Percentiles rank a stretch among this genome's conserved stretches.
phyloP scores from a whole-genome alignment of 2,329 filamentous ascomycete genomes.

The Ramichloridium luteum region DNA sequence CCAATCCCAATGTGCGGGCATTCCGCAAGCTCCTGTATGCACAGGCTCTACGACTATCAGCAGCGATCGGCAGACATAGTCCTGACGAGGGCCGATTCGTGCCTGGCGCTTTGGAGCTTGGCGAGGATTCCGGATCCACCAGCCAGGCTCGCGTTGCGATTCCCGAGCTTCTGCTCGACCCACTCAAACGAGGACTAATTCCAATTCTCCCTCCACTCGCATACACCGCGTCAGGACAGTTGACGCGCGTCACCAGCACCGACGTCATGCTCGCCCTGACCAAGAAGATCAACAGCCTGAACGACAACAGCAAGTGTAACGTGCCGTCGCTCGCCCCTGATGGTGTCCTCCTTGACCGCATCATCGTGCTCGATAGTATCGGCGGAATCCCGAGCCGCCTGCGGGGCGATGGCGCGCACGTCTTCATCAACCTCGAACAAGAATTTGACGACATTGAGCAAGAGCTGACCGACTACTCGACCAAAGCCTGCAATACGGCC shows the following conservation, averaged over 20 bases:
- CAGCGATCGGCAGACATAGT: conserved; percentile 59
- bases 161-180: conserved; percentile 46
- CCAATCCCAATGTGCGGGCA: conserved; percentile 2
- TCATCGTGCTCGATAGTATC: conserved; percentile 78
- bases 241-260: conserved; percentile 40
- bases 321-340: conserved; percentile 37
- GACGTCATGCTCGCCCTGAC: conserved; percentile 67
- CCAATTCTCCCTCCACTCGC: conserved; percentile 57
- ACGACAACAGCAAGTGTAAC: not conserved
- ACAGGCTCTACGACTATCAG: conserved; percentile 62
- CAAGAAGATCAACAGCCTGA: conserved; percentile 54
- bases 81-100: conserved; percentile 57
- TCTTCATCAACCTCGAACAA: conserved; percentile 89
- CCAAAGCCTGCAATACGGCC: conserved; percentile 10
- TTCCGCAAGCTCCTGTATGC: conserved; percentile 26
- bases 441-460: conserved; percentile 61
- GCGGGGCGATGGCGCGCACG: conserved; percentile 52
- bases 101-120: conserved; percentile 40
- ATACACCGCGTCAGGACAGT: conserved; percentile 41
- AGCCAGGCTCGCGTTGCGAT: conserved; percentile 30
- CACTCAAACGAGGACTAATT: conserved; percentile 56
- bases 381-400: conserved; percentile 66
- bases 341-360: conserved; percentile 52
- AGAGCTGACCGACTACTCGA: conserved; percentile 30
- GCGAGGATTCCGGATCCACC: conserved; percentile 6